Base-by-base conservation (phyloP, 495 filamentous ascomycete genomes). In the Aspergillus biplanus region DNA sequence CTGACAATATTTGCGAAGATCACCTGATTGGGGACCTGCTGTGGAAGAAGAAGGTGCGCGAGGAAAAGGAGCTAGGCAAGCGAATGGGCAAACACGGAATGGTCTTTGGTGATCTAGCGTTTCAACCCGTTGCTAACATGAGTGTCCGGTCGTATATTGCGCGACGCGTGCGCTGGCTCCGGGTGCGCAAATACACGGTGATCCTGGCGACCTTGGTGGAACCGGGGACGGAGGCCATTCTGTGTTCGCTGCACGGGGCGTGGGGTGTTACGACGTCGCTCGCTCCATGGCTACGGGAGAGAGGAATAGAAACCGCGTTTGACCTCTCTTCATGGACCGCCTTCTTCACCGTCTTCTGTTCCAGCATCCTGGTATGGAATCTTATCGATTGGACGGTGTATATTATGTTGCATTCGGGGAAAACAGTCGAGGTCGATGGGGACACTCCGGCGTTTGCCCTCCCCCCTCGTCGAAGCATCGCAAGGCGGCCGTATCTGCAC, bases 1-100 rank as follows among this genome's bases (percentile, higher is more conserved):
- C 90, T 15, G 84, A 90, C 44, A 95, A 97, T 69, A 97, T 99
- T 75, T 99, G 95, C 78, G 95, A 99, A 71, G 95, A 99, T 69
- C 96, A 99, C 67, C 79, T 97, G 15, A 96, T 99, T 56, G 94
- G 93, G 32, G 94, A 97, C 67, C 80, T 96, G 6, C 83, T 98
- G 12, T 99, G 92, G 91, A 86, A 88, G 59, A 81, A 69, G 58
- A 77, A 73, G 55, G 73, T 75, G 65, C 78, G 47, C 73, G 87
- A 77, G 64, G 78, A 80, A 46, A 69, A 73, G 56, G 71, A 80
- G 47, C 56, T 62, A 1, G 64, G 69, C n/a, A 73, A 79, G 50
- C 82, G 74, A 7, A 90, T 82, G 77, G 82, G 84, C 33, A 96
- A 94, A 65, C 96, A 99, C 70, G 89, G 84, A 9, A 80, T 98